Evolutionary conservation across 1,284 basidiomycete species (phyloP).

Genomic region (Microbotryum intermedium): DNA sequence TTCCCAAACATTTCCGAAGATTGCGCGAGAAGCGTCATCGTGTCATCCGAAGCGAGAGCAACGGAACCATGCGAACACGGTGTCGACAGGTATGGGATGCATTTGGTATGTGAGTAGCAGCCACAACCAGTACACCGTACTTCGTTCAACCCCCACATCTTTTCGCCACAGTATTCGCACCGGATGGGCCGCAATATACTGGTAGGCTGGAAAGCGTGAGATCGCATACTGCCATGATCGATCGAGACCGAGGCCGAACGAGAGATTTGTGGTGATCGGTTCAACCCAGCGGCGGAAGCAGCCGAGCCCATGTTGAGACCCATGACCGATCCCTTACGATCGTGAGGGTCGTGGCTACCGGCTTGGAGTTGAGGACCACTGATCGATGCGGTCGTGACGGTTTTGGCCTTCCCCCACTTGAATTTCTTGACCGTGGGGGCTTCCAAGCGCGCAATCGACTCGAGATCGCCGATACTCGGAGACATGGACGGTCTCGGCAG

Average conservation of each 20-base stretch:
- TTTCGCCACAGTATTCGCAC: constrained; percentile 93
- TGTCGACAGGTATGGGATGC: constrained; percentile 40
- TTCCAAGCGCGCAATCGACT: constrained; percentile 38
- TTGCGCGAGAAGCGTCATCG: constrained; percentile 6
- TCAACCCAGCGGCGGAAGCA: no score
- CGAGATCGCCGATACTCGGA: constrained; percentile 31
- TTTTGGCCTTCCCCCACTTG: constrained; percentile 47
- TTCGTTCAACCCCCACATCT: constrained; percentile 92
- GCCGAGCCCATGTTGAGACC: no score
- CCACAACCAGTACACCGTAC: constrained; percentile 72
- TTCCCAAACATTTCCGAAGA: constrained; percentile 30
- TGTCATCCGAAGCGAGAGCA: constrained; percentile 17
- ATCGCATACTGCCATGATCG: constrained; percentile 26
- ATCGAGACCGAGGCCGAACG: not conserved
- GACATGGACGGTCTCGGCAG: constrained; percentile 1
- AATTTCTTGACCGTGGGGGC: constrained; percentile 44
- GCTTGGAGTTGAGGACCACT: not conserved
- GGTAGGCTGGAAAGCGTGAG: constrained; percentile 83
- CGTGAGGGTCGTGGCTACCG: not conserved
- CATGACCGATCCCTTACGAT: no score
- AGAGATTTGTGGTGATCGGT: no score
- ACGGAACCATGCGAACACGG: constrained; percentile 30
- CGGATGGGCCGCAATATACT: constrained; percentile 79
- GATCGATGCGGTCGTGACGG: not conserved
- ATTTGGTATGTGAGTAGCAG: constrained; percentile 44